Evolutionary conservation across 805 yeast species (phyloP).

Genomic region (Brettanomyces naardenensis): DNA sequence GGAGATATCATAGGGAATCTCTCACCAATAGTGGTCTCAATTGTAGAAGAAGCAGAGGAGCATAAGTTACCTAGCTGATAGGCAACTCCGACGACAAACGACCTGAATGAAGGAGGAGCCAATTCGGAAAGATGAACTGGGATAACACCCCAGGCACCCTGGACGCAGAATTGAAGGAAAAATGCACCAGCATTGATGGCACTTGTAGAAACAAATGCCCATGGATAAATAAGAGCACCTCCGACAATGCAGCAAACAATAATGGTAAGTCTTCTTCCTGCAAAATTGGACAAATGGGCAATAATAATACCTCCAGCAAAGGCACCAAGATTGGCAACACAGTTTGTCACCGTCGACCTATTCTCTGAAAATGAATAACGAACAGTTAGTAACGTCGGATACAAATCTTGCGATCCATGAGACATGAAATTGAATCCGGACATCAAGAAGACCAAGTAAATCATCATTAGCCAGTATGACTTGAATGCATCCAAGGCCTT

Average conservation of each 20-base stretch:
- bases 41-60: conserved; percentile 59
- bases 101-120: conserved; percentile 54
- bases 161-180: conserved; percentile 55
- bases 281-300: conserved; percentile 47
- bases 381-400: conserved; percentile 43
- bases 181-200: conserved; percentile 54
- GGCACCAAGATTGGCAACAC: conserved; percentile 54
- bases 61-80: conserved; percentile 66
- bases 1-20: conserved; percentile 34
- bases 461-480: conserved; percentile 49
- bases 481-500: conserved; percentile 31
- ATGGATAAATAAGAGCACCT: conserved; percentile 57
- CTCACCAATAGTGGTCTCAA: conserved; percentile 56
- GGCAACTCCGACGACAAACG: conserved; percentile 55
- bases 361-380: conserved; percentile 36
- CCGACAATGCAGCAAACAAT: conserved; percentile 45
- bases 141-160: conserved; percentile 64
- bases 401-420: conserved; percentile 58
- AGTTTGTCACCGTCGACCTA: conserved; percentile 45
- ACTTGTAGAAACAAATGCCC: conserved; percentile 40
- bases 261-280: conserved; percentile 49
- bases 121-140: conserved; percentile 57
- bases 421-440: conserved; percentile 56
- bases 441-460: conserved; percentile 52
- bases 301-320: conserved; percentile 46